These are phyloP conservation scores for Boletus vermiculosoides DNA, from an alignment of 768 basidiomycete species.

Conservation along the genomic window DNA sequence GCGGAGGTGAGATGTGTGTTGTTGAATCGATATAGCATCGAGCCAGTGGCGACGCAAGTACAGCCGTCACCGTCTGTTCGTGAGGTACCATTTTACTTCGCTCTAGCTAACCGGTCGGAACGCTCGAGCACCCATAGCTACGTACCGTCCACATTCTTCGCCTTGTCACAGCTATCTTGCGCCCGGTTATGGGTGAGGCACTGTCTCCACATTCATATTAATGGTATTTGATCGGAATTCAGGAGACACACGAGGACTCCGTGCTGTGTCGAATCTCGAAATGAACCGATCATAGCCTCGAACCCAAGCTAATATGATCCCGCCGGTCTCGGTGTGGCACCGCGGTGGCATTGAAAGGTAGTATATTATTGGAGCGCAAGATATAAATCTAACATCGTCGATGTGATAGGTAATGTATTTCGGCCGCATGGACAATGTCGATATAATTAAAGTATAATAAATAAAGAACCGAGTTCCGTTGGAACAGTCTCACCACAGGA, in stretches of 20 bases:
- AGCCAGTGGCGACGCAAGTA: too few species aligned
- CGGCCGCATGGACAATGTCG: not conserved
- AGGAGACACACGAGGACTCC: slow-evolving; percentile 10
- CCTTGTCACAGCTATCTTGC: not conserved
- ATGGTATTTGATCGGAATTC: not conserved
- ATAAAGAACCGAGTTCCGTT: not conserved
- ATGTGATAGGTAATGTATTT: not conserved
- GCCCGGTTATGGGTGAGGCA: not conserved
- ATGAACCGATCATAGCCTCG: not conserved
- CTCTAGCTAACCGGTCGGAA: not conserved
- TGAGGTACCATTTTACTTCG: too few species aligned
- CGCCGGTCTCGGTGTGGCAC: not conserved
- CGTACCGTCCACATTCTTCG: not conserved
- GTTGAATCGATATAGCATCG: too few species aligned
- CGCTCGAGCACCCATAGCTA: not conserved
- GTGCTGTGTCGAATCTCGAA: not conserved
- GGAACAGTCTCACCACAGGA: not conserved
- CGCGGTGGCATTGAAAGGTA: not conserved
- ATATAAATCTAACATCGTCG: not conserved
- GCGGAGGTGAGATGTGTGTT: not conserved
- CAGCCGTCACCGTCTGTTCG: too few species aligned
- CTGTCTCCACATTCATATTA: not conserved
- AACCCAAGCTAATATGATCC: not conserved
- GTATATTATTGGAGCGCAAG: not conserved
- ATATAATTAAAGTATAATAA: slow-evolving; percentile 5